Percentiles rank a stretch among this genome's conserved stretches.
These are phyloP conservation scores for Pleurotus ostreatus DNA, from an alignment of 768 basidiomycete species.

Conservation along the genomic window DNA sequence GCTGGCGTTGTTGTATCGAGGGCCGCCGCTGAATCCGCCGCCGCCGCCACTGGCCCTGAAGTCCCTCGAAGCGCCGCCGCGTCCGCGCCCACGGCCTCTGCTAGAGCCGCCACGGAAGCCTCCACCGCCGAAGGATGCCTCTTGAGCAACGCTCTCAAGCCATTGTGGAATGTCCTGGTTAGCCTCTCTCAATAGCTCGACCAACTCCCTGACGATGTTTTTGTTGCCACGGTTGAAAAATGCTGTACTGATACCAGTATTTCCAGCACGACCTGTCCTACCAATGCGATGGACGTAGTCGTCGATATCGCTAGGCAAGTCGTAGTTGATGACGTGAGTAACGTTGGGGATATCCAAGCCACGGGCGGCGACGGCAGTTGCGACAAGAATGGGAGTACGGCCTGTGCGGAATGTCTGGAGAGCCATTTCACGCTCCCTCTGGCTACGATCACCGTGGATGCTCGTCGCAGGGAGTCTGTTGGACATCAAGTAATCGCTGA, in stretches of 20 bases:
- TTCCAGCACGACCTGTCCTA: constrained; percentile 98
- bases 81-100: constrained; percentile 57
- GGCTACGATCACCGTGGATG: constrained; percentile 97
- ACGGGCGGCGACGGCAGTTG: constrained; percentile 97
- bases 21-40: constrained; percentile 20
- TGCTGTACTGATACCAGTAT: constrained; percentile 92
- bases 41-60: constrained; percentile 39
- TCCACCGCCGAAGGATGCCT: constrained; percentile 67
- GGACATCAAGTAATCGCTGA: constrained; percentile 90
- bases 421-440: constrained; percentile 95
- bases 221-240: constrained; percentile 95
- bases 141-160: constrained; percentile 84
- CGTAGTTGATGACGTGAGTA: constrained; percentile 98
- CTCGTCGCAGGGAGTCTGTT: constrained; percentile 88
- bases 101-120: constrained; percentile 50
- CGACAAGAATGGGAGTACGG: constrained; percentile 93
- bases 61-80: constrained; percentile 46
- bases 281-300: constrained; percentile 99
- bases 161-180: constrained; percentile 92
- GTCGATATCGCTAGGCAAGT: constrained; percentile 95
- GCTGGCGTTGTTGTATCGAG: constrained; percentile 14
- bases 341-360: constrained; percentile 99
- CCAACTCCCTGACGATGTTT: constrained; percentile 85
- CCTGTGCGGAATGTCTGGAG: constrained; percentile 94
- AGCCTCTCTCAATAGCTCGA: constrained; percentile 93